A percentile compares a stretch with the other conserved stretches of the same genome.
Evolutionary conservation across 169 alveolate genomes (phyloP).

Genomic region (Babesia ovata): DNA sequence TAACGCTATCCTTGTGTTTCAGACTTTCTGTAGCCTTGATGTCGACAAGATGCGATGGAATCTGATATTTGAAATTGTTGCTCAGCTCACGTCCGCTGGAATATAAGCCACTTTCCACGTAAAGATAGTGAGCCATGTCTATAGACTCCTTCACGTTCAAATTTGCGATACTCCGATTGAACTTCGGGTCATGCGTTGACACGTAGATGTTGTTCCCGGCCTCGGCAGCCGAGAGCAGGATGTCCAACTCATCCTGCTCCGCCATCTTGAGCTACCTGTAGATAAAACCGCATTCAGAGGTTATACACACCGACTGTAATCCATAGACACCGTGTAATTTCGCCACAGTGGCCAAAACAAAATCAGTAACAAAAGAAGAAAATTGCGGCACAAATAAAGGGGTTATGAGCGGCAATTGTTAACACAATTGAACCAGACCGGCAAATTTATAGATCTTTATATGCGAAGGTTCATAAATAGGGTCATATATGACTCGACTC

Average conservation of each 20-base stretch:
- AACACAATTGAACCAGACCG: too few species aligned
- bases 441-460: too few species aligned
- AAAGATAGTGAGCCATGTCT: constrained; percentile 60
- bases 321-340: too few species aligned
- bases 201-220: constrained; percentile 47
- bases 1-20: constrained; percentile 25
- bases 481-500: too few species aligned
- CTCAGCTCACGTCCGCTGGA: constrained; percentile 16
- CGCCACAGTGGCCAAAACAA: too few species aligned
- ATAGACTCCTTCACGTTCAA: constrained; percentile 65
- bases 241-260: constrained; percentile 43
- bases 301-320: too few species aligned
- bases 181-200: constrained; percentile 41
- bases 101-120: constrained; percentile 52
- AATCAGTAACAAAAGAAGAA: too few species aligned
- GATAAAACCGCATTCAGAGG: too few species aligned
- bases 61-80: constrained; percentile 23
- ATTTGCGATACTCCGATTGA: constrained; percentile 50
- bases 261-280: not conserved
- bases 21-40: not conserved
- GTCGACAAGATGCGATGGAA: constrained; percentile 7
- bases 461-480: too few species aligned
- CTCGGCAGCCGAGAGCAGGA: constrained; percentile 53
- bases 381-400: too few species aligned
- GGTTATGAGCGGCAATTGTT: too few species aligned